Evolutionary conservation across 495 filamentous ascomycete species (phyloP), one percentile per base, ranked within the genome.

Genomic region (Penicillium daleae): DNA sequence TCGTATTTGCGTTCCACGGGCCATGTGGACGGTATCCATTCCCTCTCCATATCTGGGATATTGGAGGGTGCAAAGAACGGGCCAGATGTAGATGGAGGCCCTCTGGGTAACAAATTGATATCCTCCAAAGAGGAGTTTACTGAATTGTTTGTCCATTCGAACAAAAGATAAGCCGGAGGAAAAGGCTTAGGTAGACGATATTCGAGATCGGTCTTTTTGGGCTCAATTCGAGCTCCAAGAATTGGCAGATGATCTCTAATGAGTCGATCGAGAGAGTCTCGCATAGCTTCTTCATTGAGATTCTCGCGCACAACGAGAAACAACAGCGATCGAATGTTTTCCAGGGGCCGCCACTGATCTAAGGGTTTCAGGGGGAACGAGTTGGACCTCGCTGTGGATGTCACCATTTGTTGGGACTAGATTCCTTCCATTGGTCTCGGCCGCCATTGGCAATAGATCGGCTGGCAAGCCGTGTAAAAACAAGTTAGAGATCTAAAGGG

Each of bases 21-120:
- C 54, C 54, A 56, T 24, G 5, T 56, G 35, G 54, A 42, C 1
- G 54, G 54, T 24, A 37, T 56, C 54, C 54, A 56, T 39, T 13
- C 33, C 15, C 22, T 40, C 27, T 56, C 54, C 33, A 56, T 37
- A 13, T 56, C 35, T 9, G 24, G 54, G 24, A 56, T 56, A 31
- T 26, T n/a, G 35, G 24, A 7, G 10, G 54, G 37, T 13, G 33
- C 54, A 40, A 40, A 40, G 2, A 24, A 56, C 13, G 27, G 26
- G 9, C 17, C 35, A 26, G 33, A 56, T n/a, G 8, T 21, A n/a
- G 21, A 8, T 6, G 42, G 33, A n/a, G 19, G 12, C 19, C 8
- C 35, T 26, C 9, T 13, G 2, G 54, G 54, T 27, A 56, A n/a
- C 35, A 56, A n/a, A 26, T 31, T 17, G 35, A 22, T 40, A 17